These are phyloP conservation scores for Apiospora phragmitis DNA, from an alignment of 2,329 filamentous ascomycete genomes.

Conservation along the genomic window DNA sequence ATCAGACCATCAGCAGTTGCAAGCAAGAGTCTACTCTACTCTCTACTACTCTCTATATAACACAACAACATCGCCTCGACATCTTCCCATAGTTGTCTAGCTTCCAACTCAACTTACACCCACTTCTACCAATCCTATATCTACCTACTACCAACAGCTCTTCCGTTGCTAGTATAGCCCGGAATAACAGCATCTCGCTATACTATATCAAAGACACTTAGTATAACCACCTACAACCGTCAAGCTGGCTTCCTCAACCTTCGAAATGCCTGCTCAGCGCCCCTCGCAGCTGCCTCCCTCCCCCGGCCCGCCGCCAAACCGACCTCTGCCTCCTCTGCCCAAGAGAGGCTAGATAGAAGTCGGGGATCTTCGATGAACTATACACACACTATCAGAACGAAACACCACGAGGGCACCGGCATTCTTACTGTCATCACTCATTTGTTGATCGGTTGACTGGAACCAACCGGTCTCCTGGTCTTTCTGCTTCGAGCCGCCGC, in stretches of 20 bases:
- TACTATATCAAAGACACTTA: conserved; percentile 19
- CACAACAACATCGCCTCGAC: conserved; percentile 21
- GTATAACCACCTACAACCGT: conserved; percentile 14
- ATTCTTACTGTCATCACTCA: not conserved
- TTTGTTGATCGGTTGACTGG: not conserved
- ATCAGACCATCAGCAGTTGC: conserved; percentile 13
- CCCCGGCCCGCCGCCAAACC: conserved; percentile 64
- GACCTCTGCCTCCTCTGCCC: conserved; percentile 65
- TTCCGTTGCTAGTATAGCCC: conserved; percentile 2
- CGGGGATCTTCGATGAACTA: not conserved
- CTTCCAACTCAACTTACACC: conserved; percentile 1
- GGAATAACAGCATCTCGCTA: conserved; percentile 18
- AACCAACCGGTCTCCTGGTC: not conserved
- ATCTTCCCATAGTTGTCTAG: conserved; percentile 12
- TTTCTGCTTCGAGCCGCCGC: not conserved
- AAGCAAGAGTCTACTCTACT: conserved; percentile 22
- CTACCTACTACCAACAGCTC: not conserved
- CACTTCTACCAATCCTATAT: conserved; percentile 13
- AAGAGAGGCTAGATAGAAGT: conserved; percentile 51
- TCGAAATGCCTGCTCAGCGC: conserved; percentile 56
- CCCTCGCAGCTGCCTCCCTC: conserved; percentile 67
- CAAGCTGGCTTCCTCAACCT: conserved; percentile 6
- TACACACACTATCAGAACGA: not conserved
- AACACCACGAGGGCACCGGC: conserved; percentile 5
- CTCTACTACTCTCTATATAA: conserved; percentile 18